A percentile compares a stretch with the other conserved stretches of the same genome.
phyloP scores from a whole-genome alignment of 805 yeast species.

The Nadsonia fulvescens region DNA sequence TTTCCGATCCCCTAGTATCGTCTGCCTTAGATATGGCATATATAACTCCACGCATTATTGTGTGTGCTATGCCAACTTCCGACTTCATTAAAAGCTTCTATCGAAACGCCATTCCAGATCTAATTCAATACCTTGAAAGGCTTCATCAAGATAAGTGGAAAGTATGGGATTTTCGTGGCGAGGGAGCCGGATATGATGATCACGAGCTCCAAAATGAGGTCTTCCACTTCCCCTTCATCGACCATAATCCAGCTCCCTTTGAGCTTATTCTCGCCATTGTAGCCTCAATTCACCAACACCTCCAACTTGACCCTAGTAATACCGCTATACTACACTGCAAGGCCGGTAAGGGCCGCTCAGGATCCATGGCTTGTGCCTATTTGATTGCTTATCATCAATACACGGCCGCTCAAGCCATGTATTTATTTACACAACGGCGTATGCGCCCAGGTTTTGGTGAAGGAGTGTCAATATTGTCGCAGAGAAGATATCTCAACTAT shows the following conservation, averaged over 20 bases:
- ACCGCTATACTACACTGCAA: constrained; percentile 71
- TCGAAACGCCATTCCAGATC: constrained; percentile 33
- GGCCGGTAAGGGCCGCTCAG: constrained; percentile 86
- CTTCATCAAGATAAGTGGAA: constrained; percentile 45
- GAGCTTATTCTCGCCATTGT: constrained; percentile 27
- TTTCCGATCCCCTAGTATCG: too few relatives aligned
- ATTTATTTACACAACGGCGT: constrained; percentile 35
- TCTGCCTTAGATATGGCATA: constrained; percentile 50
- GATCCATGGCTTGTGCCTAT: constrained; percentile 54
- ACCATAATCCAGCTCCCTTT: constrained; percentile 64
- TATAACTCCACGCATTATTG: constrained; percentile 45
- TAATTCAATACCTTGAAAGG: constrained; percentile 29
- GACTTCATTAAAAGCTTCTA: constrained; percentile 25
- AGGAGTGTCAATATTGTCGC: constrained; percentile 62
- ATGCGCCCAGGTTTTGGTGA: constrained; percentile 35
- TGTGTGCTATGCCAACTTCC: constrained; percentile 58
- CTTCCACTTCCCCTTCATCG: constrained; percentile 41
- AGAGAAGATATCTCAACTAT: constrained; percentile 47
- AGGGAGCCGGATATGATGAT: constrained; percentile 27
- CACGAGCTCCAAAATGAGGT: constrained; percentile 19
- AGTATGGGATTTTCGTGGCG: constrained; percentile 55
- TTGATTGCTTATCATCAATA: constrained; percentile 32
- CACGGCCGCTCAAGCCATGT: constrained; percentile 29
- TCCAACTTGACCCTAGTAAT: constrained; percentile 19
- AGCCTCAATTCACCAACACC: constrained; percentile 26